Evolutionary conservation across 2,329 filamentous ascomycete species (phyloP).

Genomic region (Thyridium curvatum): DNA sequence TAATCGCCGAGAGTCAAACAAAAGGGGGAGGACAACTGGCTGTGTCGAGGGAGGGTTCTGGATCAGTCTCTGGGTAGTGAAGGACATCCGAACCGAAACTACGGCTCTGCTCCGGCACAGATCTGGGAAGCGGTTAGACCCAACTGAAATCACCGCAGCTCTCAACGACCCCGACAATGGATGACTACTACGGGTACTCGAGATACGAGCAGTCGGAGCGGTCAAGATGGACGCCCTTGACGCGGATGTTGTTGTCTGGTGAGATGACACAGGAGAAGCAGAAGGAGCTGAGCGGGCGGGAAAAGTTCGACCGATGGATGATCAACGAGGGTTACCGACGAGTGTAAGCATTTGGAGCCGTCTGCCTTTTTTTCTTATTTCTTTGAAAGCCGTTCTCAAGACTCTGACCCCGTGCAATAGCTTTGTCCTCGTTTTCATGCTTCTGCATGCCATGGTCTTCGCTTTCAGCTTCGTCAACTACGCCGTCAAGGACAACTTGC

Average conservation of each 20-base stretch:
- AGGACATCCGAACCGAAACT: too few species aligned
- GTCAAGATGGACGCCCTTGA: conserved; percentile 76
- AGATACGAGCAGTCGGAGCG: conserved; percentile 54
- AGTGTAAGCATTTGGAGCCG: conserved; percentile 52
- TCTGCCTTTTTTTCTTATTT: too few species aligned
- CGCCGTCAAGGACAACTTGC: conserved; percentile 68
- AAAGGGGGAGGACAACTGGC: background rate
- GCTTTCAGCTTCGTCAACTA: conserved; percentile 77
- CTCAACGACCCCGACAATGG: too few species aligned
- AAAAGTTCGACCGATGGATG: conserved; percentile 82
- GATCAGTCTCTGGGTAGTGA: background rate
- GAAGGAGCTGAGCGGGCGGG: conserved; percentile 59
- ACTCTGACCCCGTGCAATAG: conserved; percentile 30
- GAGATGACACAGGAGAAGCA: conserved; percentile 73
- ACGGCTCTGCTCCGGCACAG: too few species aligned
- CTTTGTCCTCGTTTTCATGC: conserved; percentile 70
- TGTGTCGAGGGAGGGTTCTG: background rate
- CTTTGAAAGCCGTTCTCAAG: background rate
- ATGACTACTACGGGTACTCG: conserved; percentile 13
- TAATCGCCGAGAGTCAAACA: background rate
- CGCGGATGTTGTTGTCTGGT: conserved; percentile 75
- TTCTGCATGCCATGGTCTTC: conserved; percentile 71
- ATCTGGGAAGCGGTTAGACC: too few species aligned
- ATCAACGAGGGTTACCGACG: conserved; percentile 79
- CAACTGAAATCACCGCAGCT: too few species aligned